Evolutionary conservation across 2,329 filamentous ascomycete species (phyloP).

Genomic region (Alternaria viburni): DNA sequence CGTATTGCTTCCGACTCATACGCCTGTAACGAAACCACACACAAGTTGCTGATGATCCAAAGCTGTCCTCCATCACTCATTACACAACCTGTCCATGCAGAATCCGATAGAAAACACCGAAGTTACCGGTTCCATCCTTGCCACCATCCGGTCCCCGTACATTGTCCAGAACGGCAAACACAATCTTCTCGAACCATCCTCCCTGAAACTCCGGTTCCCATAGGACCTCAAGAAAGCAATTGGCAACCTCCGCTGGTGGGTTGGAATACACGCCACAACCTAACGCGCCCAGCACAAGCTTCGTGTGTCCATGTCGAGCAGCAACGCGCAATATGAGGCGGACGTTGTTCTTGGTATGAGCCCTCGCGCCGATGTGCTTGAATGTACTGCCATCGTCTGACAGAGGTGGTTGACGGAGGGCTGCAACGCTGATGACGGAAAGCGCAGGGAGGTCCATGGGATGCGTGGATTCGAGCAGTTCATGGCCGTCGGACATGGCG

Average conservation of each 20-base stretch:
- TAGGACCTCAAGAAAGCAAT: constrained; percentile 68
- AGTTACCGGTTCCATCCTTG: constrained; percentile 55
- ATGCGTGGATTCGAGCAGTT: constrained; percentile 49
- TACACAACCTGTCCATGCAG: constrained; percentile 34
- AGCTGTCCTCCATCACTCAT: not conserved
- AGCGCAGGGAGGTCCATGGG: constrained; percentile 57
- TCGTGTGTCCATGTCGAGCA: constrained; percentile 61
- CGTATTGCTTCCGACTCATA: not conserved
- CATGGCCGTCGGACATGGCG: constrained; percentile 55
- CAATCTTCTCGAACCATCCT: constrained; percentile 69
- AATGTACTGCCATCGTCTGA: constrained; percentile 22
- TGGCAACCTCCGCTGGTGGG: constrained; percentile 66
- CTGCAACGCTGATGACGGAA: constrained; percentile 67
- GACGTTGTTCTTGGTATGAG: constrained; percentile 68
- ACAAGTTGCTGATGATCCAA: not conserved
- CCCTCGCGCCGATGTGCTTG: constrained; percentile 50
- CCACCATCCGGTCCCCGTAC: constrained; percentile 30
- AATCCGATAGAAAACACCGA: constrained; percentile 53
- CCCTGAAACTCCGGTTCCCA: constrained; percentile 66
- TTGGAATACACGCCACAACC: constrained; percentile 73
- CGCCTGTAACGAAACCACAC: not conserved
- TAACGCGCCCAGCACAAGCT: constrained; percentile 70
- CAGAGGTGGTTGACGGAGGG: constrained; percentile 53
- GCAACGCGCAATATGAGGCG: constrained; percentile 65
- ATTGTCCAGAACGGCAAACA: constrained; percentile 67